These are phyloP conservation scores for Thuidium tamariscinum DNA, from an alignment of 225 moss, liverwort and hornwort genomes.

Conservation along the genomic window DNA sequence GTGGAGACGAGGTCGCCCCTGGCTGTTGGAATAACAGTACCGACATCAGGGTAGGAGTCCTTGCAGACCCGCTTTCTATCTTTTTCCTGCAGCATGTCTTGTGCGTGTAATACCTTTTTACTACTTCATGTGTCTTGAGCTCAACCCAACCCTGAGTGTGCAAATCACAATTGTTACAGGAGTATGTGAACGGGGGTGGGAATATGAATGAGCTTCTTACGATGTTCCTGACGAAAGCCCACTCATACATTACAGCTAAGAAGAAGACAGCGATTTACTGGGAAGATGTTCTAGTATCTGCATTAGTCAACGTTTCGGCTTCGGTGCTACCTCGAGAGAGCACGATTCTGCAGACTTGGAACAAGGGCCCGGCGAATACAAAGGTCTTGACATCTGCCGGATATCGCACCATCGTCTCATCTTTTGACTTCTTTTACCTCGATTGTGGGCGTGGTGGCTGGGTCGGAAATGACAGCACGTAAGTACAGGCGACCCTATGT, in stretches of 20 bases:
- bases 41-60: constrained; percentile 36
- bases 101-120: background rate
- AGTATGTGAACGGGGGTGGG: constrained; percentile 26
- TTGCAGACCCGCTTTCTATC: background rate
- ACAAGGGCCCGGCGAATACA: constrained; percentile 52
- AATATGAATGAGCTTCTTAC: constrained; percentile 29
- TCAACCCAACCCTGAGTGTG: background rate
- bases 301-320: constrained; percentile 32
- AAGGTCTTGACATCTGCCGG: constrained; percentile 56
- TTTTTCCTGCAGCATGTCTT: background rate
- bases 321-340: constrained; percentile 25
- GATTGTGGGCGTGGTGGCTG: constrained; percentile 78
- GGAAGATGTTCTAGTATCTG: constrained; percentile 59
- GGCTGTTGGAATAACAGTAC: constrained; percentile 58
- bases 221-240: constrained; percentile 31
- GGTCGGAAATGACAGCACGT: constrained; percentile 69
- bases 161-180: constrained; percentile 2
- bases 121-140: background rate
- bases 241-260: constrained; percentile 37
- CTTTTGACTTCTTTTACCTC: constrained; percentile 61
- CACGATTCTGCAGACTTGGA: constrained; percentile 77
- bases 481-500: background rate
- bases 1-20: constrained; percentile 64
- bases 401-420: constrained; percentile 70
- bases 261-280: constrained; percentile 58